Evolutionary conservation across 148 eudicot genomes (phyloP), one percentile per base, ranked within the genome.

Genomic region (Bassia scoparia): DNA sequence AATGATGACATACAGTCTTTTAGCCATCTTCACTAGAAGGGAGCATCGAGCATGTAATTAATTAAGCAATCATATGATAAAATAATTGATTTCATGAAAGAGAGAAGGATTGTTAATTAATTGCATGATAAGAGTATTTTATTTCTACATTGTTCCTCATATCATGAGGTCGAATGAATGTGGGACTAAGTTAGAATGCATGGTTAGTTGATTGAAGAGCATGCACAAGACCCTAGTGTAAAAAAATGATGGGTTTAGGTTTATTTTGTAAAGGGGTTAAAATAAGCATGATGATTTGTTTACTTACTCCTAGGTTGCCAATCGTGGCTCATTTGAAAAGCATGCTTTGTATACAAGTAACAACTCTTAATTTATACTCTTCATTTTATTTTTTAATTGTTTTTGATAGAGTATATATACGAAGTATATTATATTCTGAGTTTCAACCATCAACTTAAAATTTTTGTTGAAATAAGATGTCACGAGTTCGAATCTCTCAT

Each of bases 151-250:
- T n/a, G 10, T 2, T 26, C 30, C 21, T 48, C 37, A 29, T 50
- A 68, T 68, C 1, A 68, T 68, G 48, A 31, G 73, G 48, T 26
- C 46, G 20, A 37, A 35, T 37, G 20, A 37, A 35, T 37, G 48
- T 63, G 29, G 61, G n/a, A 33, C 27, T 41, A 37, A 18, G 48
- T 67, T 59, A 60, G 15, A 12, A 56, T 59, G 31, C n/a, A n/a
- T n/a, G 66, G 27, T 66, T 55, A 24, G 46, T 67, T 24, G 35
- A 35, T 31, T 67, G 58, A 20, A 52, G 69, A 43, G 68, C 68
- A 61, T 68, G 74, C 77, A 67, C 77, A 74, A 74, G 61, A 54
- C 74, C 77, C 81, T 61, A 68, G 67, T 79, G 48, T 63, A 29
- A 74, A 65, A 44, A 46, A 68, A 7, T 73, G 58, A 79, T 79